phyloP scores from a whole-genome alignment of 257 asterid genomes.

The Solanum rostratum region DNA sequence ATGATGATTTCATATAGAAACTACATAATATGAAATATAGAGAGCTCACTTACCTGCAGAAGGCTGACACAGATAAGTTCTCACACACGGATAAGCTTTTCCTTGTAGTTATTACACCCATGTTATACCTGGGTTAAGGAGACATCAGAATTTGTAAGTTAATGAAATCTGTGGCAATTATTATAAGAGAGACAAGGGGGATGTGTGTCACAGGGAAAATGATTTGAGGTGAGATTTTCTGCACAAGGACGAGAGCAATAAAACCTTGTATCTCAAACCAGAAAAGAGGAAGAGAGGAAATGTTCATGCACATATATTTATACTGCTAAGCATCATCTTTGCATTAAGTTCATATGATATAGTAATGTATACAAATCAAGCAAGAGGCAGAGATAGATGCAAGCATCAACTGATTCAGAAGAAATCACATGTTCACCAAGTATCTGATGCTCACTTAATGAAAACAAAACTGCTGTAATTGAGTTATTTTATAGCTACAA shows the following conservation, averaged over 20 bases:
- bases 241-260: not conserved
- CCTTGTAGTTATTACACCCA: conserved; percentile 84
- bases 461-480: not conserved
- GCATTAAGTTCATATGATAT: not conserved
- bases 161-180: not conserved
- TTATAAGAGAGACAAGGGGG: not conserved
- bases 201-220: not conserved
- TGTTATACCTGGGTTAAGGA: conserved; percentile 56
- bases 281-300: not conserved
- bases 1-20: not conserved
- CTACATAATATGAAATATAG: not conserved
- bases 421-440: not conserved
- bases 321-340: not conserved
- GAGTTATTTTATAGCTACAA: not conserved
- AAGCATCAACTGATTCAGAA: not conserved
- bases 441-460: not conserved
- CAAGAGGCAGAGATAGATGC: not conserved
- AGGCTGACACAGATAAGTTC: conserved; percentile 67
- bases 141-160: not conserved
- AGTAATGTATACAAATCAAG: not conserved
- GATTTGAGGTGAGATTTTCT: not conserved
- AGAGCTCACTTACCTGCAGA: conserved; percentile 55
- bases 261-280: not conserved
- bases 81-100: conserved; percentile 84
- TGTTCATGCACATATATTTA: not conserved